phyloP scores from a whole-genome alignment of 1,139 yeast genomes.

The Suhomyces taliae region DNA sequence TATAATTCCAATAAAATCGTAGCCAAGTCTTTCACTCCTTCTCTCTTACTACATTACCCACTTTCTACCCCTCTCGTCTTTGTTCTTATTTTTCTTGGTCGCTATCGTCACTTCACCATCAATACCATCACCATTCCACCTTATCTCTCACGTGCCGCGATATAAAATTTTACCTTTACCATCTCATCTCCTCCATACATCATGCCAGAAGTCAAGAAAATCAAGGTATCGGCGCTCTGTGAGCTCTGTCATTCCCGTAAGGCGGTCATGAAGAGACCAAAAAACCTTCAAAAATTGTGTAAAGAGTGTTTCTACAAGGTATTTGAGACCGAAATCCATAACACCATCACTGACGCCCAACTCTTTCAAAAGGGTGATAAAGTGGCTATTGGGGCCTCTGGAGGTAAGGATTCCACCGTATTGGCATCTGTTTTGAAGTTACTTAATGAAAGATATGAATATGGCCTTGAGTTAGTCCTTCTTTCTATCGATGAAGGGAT shows the following conservation, averaged over 20 bases:
- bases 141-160: slow-evolving; percentile 3
- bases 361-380: slow-evolving; percentile 78
- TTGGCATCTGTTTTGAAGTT: slow-evolving; percentile 85
- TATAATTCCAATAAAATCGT: too few relatives aligned
- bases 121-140: neutral
- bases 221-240: slow-evolving; percentile 57
- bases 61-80: too few relatives aligned
- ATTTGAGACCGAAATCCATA: slow-evolving; percentile 94
- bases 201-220: slow-evolving; percentile 19
- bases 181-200: neutral
- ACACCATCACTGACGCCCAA: slow-evolving; percentile 71
- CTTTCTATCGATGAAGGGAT: slow-evolving; percentile 96
- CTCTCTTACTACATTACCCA: too few relatives aligned
- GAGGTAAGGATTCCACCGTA: slow-evolving; percentile 98
- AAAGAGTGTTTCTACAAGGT: slow-evolving; percentile 86
- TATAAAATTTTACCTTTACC: slow-evolving; percentile 1
- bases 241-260: slow-evolving; percentile 84
- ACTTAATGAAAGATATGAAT: slow-evolving; percentile 81
- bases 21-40: too few relatives aligned
- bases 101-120: too few relatives aligned
- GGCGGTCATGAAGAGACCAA: slow-evolving; percentile 90
- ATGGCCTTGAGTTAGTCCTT: slow-evolving; percentile 79
- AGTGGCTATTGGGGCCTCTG: slow-evolving; percentile 97
- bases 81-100: too few relatives aligned
- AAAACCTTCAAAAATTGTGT: slow-evolving; percentile 88